These are phyloP conservation scores for Lenwebbia sp. DNA, from an alignment of 345 rosid genomes.

Conservation along the genomic window DNA sequence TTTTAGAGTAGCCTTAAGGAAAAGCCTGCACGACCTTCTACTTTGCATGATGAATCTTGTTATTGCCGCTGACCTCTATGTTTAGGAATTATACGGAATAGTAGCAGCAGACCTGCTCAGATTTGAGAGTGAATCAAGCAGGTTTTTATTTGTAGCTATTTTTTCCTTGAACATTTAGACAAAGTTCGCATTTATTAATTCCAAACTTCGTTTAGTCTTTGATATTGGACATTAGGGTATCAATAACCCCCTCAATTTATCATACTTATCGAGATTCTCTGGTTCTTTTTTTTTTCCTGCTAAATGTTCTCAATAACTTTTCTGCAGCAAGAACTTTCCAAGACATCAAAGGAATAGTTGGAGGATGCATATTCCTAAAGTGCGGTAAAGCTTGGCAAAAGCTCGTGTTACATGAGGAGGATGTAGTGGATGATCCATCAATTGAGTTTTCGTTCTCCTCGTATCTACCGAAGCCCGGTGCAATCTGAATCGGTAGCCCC, in stretches of 20 bases:
- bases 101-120: not conserved
- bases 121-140: not conserved
- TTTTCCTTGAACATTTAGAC: not conserved
- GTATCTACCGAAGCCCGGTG: not conserved
- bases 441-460: not conserved
- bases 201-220: not conserved
- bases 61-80: not conserved
- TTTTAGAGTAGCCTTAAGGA: not conserved
- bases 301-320: not conserved
- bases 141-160: not conserved
- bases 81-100: not conserved
- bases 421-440: not conserved
- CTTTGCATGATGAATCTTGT: not conserved
- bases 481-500: not conserved
- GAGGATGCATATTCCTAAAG: not conserved
- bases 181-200: not conserved
- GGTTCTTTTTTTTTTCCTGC: not conserved
- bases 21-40: not conserved
- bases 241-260: not conserved
- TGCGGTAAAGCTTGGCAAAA: not conserved
- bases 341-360: not conserved
- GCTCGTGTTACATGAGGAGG: not conserved
- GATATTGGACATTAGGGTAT: not conserved
- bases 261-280: not conserved
- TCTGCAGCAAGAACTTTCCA: not conserved